Evolutionary conservation across 148 eudicot genomes (phyloP).

Genomic region (Camellia sinensis): DNA sequence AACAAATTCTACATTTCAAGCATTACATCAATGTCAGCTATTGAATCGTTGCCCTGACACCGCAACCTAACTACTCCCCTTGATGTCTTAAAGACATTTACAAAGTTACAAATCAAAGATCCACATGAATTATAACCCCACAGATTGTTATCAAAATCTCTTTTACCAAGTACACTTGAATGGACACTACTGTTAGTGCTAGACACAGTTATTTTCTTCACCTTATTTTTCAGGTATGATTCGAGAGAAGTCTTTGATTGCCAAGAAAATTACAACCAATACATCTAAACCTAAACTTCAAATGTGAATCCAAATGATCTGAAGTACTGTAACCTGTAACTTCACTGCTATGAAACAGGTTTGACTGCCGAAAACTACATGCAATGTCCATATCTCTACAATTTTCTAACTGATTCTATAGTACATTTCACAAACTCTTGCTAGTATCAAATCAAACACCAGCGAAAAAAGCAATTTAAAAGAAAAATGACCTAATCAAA

Average conservation of each 20-base stretch:
- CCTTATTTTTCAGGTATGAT: constrained; percentile 38
- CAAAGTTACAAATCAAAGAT: constrained; percentile 22
- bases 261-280: constrained; percentile 36
- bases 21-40: constrained; percentile 59
- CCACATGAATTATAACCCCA: constrained; percentile 25
- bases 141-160: constrained; percentile 24
- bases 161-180: constrained; percentile 21
- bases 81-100: constrained; percentile 18
- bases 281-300: constrained; percentile 30
- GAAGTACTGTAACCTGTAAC: constrained; percentile 30
- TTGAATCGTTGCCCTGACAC: constrained; percentile 73
- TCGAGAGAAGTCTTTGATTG: constrained; percentile 26
- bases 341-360: constrained; percentile 39
- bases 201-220: constrained; percentile 19
- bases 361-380: constrained; percentile 57
- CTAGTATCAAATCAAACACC: constrained; percentile 35
- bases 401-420: neutral
- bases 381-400: constrained; percentile 48
- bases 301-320: constrained; percentile 26
- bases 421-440: constrained; percentile 17
- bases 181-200: constrained; percentile 17
- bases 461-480: neutral
- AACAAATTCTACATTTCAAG: constrained; percentile 38
- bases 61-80: constrained; percentile 28
- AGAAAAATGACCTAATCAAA: neutral